Base-by-base conservation (phyloP, 345 rosid species). In the Rubroshorea leprosula region DNA sequence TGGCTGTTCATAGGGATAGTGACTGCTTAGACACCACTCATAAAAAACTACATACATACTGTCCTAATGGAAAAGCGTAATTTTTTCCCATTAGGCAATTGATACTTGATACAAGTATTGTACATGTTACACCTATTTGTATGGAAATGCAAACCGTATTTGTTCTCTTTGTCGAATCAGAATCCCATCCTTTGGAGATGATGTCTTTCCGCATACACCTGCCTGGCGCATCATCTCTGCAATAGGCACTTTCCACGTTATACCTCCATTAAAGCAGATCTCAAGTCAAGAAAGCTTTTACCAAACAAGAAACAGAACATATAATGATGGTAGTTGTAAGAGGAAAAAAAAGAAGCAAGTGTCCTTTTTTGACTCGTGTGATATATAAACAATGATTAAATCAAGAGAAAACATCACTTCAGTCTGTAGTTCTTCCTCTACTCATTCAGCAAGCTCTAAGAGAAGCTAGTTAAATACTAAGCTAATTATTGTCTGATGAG, bases 161-260 rank as follows among this genome's bases (percentile, higher is more conserved):
- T 63, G 63, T 67, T 83, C 86, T 67, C 79, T 83, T 60, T 83
- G 89, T 59, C 70, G 65, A 54, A 38, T 63, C 25, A 70, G n/a
- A 49, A 75, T 73, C 61, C 69, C 60, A 39, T 76, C 74, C 55
- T 76, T 83, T 23, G 95, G 80, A 46, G 88, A 79, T 49, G 80
- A 76, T 45, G 78, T 66, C 57, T 78, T 90, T 43, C 83, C 86
- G 29, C 80, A 84, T 7, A 64, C 63, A 67, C 77, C 77, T 4
- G 64, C 67, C 13, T 78, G 89, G 16, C 94, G 79, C 84, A 75
- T 43, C 82, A 83, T 79, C 80, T 82, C 98, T 91, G 82, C 81
- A 83, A 27, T 44, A 57, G 11, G 45, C 47, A 66, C n/a, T 55
- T 73, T 35, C 58, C 21, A 58, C 15, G 50, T 68, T 51, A 68